Percentiles rank a stretch among this genome's conserved stretches.
phyloP scores from a whole-genome alignment of 805 yeast species.

The Metschnikowia reukaufii region DNA sequence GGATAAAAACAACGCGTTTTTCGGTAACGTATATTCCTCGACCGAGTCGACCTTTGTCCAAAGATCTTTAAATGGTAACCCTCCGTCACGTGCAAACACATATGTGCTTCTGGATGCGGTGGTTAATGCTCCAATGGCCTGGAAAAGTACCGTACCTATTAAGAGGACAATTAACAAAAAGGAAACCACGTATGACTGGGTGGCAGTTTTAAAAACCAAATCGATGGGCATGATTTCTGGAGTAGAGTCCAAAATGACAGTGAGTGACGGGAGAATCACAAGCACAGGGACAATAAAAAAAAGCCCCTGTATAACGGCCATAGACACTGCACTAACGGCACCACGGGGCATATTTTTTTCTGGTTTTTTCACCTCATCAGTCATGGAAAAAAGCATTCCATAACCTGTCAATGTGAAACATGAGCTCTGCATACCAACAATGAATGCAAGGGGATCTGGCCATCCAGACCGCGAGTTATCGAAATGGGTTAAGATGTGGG shows the following conservation, averaged over 20 bases:
- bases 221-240: constrained; percentile 79
- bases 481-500: constrained; percentile 61
- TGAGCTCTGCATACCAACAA: constrained; percentile 76
- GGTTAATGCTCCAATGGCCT: constrained; percentile 76
- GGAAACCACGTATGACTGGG: constrained; percentile 67
- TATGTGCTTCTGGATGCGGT: constrained; percentile 82
- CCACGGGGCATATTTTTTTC: constrained; percentile 76
- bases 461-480: constrained; percentile 76
- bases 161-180: constrained; percentile 65
- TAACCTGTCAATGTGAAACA: constrained; percentile 80
- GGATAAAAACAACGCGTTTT: constrained; percentile 64
- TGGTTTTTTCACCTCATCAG: constrained; percentile 78
- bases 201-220: constrained; percentile 67
- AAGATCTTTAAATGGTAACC: constrained; percentile 60
- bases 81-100: constrained; percentile 82
- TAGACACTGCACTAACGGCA: constrained; percentile 59
- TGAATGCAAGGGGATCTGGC: constrained; percentile 67
- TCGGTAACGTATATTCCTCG: constrained; percentile 62
- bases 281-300: constrained; percentile 71
- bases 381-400: constrained; percentile 76
- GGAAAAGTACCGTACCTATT: constrained; percentile 69
- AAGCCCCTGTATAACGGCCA: constrained; percentile 68
- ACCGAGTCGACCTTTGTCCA: constrained; percentile 67
- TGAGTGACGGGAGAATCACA: constrained; percentile 67
- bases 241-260: constrained; percentile 51